A percentile compares a stretch with the other conserved stretches of the same genome.
These are phyloP conservation scores for Fusarium sterilihyphosum DNA, from an alignment of 2,329 filamentous ascomycete species.

Conservation along the genomic window DNA sequence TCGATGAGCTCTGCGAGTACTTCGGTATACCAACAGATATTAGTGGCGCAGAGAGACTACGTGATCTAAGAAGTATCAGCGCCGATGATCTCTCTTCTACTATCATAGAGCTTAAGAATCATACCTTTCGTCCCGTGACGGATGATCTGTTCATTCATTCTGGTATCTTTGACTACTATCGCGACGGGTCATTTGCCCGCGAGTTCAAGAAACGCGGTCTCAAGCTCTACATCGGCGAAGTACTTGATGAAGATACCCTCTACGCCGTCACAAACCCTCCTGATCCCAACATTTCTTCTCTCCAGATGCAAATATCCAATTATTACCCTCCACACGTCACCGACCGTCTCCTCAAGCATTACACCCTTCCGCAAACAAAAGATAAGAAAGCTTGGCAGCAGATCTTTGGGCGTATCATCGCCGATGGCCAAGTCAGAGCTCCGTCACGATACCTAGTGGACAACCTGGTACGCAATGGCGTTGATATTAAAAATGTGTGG, in stretches of 20 bases:
- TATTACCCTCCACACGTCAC: constrained; percentile 1
- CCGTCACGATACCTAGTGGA: constrained; percentile 7
- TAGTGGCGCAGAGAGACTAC: background rate
- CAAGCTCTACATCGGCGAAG: constrained; percentile 1
- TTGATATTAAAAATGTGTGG: constrained; percentile 1
- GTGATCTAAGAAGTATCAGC: background rate
- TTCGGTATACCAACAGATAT: background rate
- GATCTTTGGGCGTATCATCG: background rate
- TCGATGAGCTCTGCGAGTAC: constrained; percentile 8
- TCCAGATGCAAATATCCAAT: background rate
- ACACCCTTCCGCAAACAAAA: background rate
- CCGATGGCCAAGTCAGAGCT: constrained; percentile 13
- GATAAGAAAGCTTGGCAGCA: constrained; percentile 2
- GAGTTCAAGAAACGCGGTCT: constrained; percentile 4
- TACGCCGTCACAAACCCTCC: constrained; percentile 14
- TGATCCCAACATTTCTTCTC: background rate
- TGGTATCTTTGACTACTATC: constrained; percentile 11
- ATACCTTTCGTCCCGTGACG: background rate
- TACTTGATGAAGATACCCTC: constrained; percentile 1
- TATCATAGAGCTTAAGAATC: background rate
- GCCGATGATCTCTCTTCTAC: background rate
- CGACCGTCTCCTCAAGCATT: constrained; percentile 8
- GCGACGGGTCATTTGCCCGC: background rate
- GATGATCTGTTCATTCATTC: background rate
- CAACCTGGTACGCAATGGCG: background rate